phyloP scores from a whole-genome alignment of 2,329 filamentous ascomycete genomes.

The Cladorrhinum sp. region DNA sequence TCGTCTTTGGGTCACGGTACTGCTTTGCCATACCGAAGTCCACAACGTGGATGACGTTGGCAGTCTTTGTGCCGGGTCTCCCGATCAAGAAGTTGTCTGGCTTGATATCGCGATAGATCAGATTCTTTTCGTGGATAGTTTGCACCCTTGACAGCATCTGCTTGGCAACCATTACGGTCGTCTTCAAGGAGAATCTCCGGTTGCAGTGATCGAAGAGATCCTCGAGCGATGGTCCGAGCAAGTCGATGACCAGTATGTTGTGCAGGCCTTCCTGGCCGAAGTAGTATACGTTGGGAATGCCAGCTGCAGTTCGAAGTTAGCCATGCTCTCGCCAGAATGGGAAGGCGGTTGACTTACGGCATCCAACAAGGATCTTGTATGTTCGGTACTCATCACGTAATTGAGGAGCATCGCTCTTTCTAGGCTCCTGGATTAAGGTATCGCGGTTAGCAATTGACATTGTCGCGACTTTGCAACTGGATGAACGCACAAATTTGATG shows the following conservation, averaged over 20 bases:
- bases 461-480: constrained; percentile 1
- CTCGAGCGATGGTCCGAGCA: constrained; percentile 90
- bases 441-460: constrained; percentile 14
- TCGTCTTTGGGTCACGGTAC: constrained; percentile 97
- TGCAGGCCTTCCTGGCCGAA: constrained; percentile 98
- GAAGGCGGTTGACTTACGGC: constrained; percentile 67
- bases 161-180: constrained; percentile 98
- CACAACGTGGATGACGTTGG: constrained; percentile 97
- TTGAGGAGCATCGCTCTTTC: constrained; percentile 97
- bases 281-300: constrained; percentile 99
- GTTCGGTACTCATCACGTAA: constrained; percentile 97
- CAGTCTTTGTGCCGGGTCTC: constrained; percentile 84
- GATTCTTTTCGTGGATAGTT: constrained; percentile 95
- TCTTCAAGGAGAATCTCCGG: constrained; percentile 92
- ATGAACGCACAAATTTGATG: constrained; percentile 87
- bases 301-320: constrained; percentile 56
- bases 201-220: constrained; percentile 98
- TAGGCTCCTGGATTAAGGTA: constrained; percentile 67
- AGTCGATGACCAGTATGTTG: constrained; percentile 97
- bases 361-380: constrained; percentile 98
- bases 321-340: constrained; percentile 11
- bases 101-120: constrained; percentile 99
- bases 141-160: constrained; percentile 97
- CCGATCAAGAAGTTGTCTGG: constrained; percentile 99
- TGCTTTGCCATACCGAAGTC: constrained; percentile 99